Evolutionary conservation across 2,329 filamentous ascomycete genomes (phyloP).

Genomic region (Cryphonectria radicalis): DNA sequence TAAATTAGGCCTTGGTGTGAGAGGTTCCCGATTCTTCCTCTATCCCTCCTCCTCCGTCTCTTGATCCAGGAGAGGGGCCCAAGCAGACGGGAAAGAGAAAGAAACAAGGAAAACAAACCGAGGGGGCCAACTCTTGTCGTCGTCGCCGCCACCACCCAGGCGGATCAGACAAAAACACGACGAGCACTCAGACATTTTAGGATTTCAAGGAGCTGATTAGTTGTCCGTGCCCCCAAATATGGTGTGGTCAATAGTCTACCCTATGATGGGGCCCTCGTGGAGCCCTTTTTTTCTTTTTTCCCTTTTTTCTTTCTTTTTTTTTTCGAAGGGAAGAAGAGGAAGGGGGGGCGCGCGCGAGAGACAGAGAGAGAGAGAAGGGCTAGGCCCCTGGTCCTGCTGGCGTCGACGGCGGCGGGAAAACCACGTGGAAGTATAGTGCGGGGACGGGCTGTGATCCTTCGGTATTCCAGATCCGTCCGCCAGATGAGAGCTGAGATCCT

Average conservation of each 20-base stretch:
- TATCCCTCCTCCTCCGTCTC: no score
- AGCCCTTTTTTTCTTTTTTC: no score
- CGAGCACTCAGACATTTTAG: neutral
- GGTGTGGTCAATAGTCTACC: neutral
- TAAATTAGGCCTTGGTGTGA: no score
- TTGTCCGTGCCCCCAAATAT: neutral
- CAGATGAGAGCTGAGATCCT: neutral
- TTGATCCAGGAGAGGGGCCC: no score
- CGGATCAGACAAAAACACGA: neutral
- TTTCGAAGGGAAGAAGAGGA: no score
- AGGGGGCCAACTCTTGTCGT: no score
- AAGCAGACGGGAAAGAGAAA: no score
- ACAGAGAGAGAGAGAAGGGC: neutral
- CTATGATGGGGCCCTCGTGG: neutral
- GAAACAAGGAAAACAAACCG: neutral
- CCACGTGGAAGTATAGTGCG: slow-evolving; percentile 6
- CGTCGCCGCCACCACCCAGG: no score
- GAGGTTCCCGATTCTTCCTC: no score
- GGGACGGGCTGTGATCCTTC: neutral
- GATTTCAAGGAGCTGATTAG: neutral
- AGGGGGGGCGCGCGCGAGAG: neutral
- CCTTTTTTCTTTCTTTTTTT: no score
- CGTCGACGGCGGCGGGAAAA: slow-evolving; percentile 9
- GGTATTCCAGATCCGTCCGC: neutral
- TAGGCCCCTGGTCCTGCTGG: neutral